Percentiles rank a stretch among this genome's conserved stretches.
Conservation (phyloP, 2,329 filamentous ascomycete genomes). For the Talaromyces atroroseus region DNA sequence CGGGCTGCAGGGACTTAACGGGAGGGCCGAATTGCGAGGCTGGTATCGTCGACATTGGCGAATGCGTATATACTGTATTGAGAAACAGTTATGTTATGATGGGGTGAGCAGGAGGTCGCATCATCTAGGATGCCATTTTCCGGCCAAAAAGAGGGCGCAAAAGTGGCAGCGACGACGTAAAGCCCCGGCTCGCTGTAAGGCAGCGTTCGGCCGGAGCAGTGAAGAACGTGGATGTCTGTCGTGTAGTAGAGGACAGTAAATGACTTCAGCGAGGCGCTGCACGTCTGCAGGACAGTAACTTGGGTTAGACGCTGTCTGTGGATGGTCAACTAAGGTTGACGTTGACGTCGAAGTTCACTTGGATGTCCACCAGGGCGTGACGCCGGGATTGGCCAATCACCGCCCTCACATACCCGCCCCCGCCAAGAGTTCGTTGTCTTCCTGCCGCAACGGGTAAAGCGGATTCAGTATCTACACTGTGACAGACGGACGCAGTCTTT, state of each 20-base stretch:
- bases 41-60: background rate
- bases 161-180: background rate
- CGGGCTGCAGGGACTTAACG: background rate
- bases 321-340: constrained; percentile 1
- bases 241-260: background rate
- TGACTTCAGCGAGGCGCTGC: background rate
- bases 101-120: background rate
- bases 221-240: background rate
- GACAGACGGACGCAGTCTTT: too few relatives aligned
- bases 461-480: too few relatives aligned
- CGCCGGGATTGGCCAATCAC: constrained; percentile 9
- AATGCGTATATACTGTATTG: background rate
- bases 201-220: background rate
- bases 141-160: background rate
- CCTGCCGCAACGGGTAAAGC: too few relatives aligned
- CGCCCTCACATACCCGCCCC: background rate
- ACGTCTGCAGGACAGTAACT: background rate
- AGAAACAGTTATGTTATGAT: background rate
- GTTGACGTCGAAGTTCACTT: constrained; percentile 3
- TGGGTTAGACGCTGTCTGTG: background rate
- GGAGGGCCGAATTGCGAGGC: background rate
- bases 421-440: background rate
- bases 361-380: background rate
- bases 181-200: background rate
- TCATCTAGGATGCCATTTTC: background rate